Evolutionary conservation across 805 yeast species (phyloP), one percentile per base, ranked within the genome.

Genomic region (Nakazawaea ernobii): DNA sequence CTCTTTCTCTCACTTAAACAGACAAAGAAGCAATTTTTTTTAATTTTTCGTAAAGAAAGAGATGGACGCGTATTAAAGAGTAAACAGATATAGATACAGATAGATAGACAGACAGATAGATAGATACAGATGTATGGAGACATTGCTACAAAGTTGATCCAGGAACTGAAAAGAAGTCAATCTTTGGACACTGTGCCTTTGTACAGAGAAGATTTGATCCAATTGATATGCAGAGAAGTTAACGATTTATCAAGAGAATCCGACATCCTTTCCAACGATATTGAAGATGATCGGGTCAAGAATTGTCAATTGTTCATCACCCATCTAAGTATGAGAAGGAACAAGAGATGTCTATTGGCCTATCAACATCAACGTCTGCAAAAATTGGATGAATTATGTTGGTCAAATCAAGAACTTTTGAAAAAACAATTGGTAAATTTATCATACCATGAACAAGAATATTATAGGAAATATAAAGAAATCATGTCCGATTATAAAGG

Each of bases 321-420:
- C 6, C 84, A 82, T 52, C 65, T 91, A 27, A 80, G 89, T 39
- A 81, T 90, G 82, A 75, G 94, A 51, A 68, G 98, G 43, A 91
- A 95, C 68, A 95, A 94, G 62, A 69, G 99, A 44, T 89, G 97
- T 62, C 60, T 94, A 33, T 61, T 94, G 44, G 97, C 96, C 0
- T 90, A 94, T 59, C 87, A 91, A 59, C 73, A 74, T 50, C 73
- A 79, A 32, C 69, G 99, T 45, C 80, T 92, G 2, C 77, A 76
- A 39, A 76, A 80, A 49, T 64, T 94, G 38, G 86, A 75, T 49
- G 80, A 78, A 47, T 62, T 82, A 54, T 79, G 80, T 2, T 91
- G 97, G 97, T 75, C 79, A 35, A 82, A 78, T 56, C 63, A 71
- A 30, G 89, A 78, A 55, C 70, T 79, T 28, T 55, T 70, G 50